Base-by-base conservation (phyloP, 805 yeast species). In the Pichia kluyveri region DNA sequence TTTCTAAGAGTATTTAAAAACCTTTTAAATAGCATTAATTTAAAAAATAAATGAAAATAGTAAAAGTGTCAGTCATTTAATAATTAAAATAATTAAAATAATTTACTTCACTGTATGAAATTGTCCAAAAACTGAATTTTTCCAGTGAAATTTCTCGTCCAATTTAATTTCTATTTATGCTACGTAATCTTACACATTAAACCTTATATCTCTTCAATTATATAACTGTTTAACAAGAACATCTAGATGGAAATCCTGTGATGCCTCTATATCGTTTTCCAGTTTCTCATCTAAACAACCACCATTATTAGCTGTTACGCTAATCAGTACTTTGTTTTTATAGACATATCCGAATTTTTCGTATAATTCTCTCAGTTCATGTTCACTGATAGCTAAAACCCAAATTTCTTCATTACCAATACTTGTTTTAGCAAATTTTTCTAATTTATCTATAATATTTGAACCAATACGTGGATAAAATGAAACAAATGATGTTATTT, bases 401-500 rank as follows among this genome's bases (percentile, higher is more conserved):
- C 64, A 53, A 12, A 51, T 59, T 0, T 51, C 38, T 11, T 57
- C 57, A 1, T 53, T 17, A 11, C n/a, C 36, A 18, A 55, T 34
- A 14, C 48, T 10, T 3, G 37, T n/a, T 10, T 36, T 40, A 3
- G 53, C 48, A 48, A 52, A 52, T 7, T 41, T 23, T 34, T 57
- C 60, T 10, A 53, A 43, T 38, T 52, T 53, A 6, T 46, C 42
- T 43, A 60, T 42, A 53, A 62, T 51, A 12, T 66, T 46, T 5
- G 47, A 46, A 1, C 71, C 57, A 12, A 66, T 45, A n/a, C 61
- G 58, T 19, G 73, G 72, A 54, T 69, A 64, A 48, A 73, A 77
- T 0, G 84, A 76, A 0, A 81, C 72, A 50, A 75, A 72, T 8
- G 73, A 75, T 0, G 84, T 77, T 11, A 79, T 46, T 53, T 76